A percentile compares a stretch with the other conserved stretches of the same genome.
phyloP scores from a whole-genome alignment of 345 rosid genomes.

The Citrus australasica region DNA sequence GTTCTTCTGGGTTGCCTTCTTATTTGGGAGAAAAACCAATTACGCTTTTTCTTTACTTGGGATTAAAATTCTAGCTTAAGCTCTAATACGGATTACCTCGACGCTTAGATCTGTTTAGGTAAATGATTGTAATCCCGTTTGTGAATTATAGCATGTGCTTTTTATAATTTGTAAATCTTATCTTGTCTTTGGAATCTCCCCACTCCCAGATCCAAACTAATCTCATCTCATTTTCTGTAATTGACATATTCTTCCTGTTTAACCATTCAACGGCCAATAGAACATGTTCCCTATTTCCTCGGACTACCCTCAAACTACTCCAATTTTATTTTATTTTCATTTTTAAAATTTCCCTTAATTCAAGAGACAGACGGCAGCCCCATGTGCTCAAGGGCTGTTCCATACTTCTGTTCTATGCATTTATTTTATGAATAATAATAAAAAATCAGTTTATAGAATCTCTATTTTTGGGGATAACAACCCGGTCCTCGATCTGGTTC shows the following conservation, averaged over 20 bases:
- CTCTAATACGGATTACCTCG: not conserved
- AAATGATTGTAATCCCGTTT: not conserved
- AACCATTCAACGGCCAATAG: conserved; percentile 11
- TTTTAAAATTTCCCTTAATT: not conserved
- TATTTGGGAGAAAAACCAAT: not conserved
- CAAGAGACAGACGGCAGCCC: not conserved
- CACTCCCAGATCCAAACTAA: conserved; percentile 20
- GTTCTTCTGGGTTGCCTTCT: not conserved
- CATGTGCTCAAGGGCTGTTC: conserved; percentile 3
- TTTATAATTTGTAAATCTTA: not conserved
- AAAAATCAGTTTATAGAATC: not conserved
- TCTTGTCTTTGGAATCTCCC: not conserved
- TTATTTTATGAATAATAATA: not conserved
- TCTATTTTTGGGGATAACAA: not conserved
- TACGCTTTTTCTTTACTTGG: not conserved
- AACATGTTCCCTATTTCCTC: conserved; percentile 4
- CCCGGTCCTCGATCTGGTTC: not conserved
- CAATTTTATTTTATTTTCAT: not conserved
- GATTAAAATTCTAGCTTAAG: not conserved
- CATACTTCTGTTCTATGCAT: not conserved
- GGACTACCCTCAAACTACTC: conserved; percentile 3
- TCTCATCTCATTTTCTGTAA: not conserved
- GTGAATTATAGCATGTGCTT: not conserved
- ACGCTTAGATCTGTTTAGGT: not conserved
- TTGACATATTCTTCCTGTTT: conserved; percentile 23